Conservation (phyloP, 2,329 filamentous ascomycete genomes). For the Calonectria leucothoes region DNA sequence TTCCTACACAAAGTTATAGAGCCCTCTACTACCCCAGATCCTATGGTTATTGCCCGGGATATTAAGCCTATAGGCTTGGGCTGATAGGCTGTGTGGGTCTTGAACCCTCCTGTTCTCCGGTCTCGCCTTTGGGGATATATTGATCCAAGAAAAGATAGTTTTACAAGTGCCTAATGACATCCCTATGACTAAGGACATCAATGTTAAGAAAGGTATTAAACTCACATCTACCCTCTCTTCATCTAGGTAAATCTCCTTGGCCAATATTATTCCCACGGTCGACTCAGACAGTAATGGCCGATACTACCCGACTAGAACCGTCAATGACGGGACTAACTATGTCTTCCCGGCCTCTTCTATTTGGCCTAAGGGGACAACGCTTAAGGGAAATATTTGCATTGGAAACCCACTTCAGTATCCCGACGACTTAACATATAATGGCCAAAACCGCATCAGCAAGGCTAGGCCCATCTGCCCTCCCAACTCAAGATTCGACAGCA, state of each 20-base stretch:
- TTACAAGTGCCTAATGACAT: background rate
- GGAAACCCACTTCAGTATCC: background rate
- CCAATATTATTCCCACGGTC: background rate
- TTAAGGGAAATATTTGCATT: background rate
- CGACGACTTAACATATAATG: background rate
- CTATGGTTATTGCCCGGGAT: no score
- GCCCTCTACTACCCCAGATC: no score
- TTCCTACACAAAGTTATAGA: no score
- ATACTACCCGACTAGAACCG: background rate
- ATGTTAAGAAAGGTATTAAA: background rate
- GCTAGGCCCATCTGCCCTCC: background rate
- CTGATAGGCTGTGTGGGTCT: no score
- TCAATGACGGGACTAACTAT: background rate
- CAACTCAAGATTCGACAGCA: background rate
- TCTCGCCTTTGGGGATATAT: background rate
- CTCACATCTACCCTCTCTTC: background rate
- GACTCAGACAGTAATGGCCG: background rate
- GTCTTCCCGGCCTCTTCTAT: background rate
- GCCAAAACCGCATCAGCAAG: background rate
- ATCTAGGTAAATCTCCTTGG: background rate
- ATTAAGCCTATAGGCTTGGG: no score
- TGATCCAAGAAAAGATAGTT: background rate
- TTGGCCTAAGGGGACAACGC: background rate
- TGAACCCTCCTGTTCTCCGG: background rate
- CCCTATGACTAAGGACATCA: background rate